These are phyloP conservation scores for Schizonepeta tenuifolia DNA, from an alignment of 257 asterid species.

Conservation along the genomic window DNA sequence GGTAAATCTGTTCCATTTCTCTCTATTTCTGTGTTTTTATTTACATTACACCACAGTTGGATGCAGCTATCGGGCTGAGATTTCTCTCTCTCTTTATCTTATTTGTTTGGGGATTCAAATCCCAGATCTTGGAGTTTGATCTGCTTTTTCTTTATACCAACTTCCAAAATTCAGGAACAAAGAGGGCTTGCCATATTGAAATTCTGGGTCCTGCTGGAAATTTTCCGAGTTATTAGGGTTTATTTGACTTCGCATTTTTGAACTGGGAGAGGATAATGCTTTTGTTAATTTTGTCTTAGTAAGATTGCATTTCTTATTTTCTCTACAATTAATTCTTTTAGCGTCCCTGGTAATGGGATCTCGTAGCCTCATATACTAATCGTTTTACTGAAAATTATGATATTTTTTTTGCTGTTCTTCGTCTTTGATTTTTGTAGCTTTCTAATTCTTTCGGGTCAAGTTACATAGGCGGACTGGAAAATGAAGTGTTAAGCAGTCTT, in stretches of 20 bases:
- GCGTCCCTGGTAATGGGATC: conserved; percentile 30
- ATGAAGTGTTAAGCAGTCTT: conserved; percentile 16
- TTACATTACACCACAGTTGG: background rate
- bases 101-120: conserved; percentile 13
- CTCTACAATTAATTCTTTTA: conserved; percentile 2
- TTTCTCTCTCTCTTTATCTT: background rate
- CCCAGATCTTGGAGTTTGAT: conserved; percentile 44
- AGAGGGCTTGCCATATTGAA: background rate
- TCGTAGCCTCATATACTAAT: background rate
- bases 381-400: conserved; percentile 2
- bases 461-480: background rate
- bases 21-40: conserved; percentile 3
- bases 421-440: background rate
- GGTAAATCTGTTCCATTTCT: conserved; percentile 29
- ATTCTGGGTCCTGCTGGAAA: conserved; percentile 16
- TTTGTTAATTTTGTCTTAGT: background rate
- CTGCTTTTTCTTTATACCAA: conserved; percentile 3
- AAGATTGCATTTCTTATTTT: background rate
- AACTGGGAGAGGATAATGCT: conserved; percentile 18
- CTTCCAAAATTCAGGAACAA: background rate
- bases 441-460: background rate
- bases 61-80: background rate
- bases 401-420: conserved; percentile 9
- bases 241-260: conserved; percentile 23
- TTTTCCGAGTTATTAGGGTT: background rate